Evolutionary conservation across 768 basidiomycete genomes (phyloP), one percentile per base, ranked within the genome.

Genomic region (Cystobasidium ongulense): DNA sequence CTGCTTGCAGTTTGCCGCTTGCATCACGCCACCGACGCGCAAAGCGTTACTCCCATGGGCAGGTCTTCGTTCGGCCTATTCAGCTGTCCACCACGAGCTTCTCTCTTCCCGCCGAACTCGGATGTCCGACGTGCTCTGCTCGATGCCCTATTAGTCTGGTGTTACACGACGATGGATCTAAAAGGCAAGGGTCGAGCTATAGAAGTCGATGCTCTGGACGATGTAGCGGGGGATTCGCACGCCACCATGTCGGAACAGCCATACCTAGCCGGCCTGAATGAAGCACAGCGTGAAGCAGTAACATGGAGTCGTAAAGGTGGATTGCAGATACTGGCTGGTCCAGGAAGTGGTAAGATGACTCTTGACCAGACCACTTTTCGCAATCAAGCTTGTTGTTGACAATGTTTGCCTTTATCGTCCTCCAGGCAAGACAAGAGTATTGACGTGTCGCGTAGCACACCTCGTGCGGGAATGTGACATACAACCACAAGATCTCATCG

Each of bases 361-460:
- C 36, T 3, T 27, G 25, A 27, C 17, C 15, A 7, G 29, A 35
- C 31, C 23, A 25, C 39, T 29, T 35, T 31, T 46, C 33, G 13
- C 57, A 33, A 7, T 11, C 29, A 31, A 50, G 33, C 18, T 13
- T 25, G 21, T 25, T 17, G 17, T 23, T 18, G 38, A 62, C 35
- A 27, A 29, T 23, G 25, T n/a, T 38, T 54, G 35, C 33, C 63
- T 31, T 46, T 46, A 41, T 41, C 38, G 0, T 25, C 13, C 23
- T n/a, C n/a, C 68, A 71, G 78, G 80, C 27, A 83, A 83, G 77
- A 83, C 83, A 0, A 68, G 80, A 35, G 82, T 82, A 1, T 76
- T 83, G 27, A 83, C 83, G 0, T 79, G 78, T 0, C 65, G 83
- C 38, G 82, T 82, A 4, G 82, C 83, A 0, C 80, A 81, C 29